Percentiles rank a stretch among this genome's conserved stretches.
phyloP scores from a whole-genome alignment of 352 stramenopile genomes.

The Pythium sp. region DNA sequence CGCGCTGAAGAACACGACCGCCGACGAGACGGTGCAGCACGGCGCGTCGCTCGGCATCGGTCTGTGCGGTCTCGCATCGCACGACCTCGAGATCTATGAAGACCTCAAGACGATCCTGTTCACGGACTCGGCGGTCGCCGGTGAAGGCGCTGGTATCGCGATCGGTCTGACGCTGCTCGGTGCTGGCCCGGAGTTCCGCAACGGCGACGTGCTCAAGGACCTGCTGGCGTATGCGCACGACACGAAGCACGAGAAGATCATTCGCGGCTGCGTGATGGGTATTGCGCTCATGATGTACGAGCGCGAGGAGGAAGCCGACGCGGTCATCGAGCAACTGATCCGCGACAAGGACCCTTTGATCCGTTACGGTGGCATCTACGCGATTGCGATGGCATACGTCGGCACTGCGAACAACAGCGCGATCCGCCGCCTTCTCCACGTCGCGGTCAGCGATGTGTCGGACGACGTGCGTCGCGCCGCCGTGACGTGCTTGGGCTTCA shows the following conservation, averaged over 20 bases:
- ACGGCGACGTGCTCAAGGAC: conserved; percentile 88
- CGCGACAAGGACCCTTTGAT: conserved; percentile 97
- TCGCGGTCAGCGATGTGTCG: conserved; percentile 98
- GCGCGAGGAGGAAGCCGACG: conserved; percentile 95
- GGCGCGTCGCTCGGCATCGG: conserved; percentile 97
- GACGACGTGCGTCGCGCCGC: conserved; percentile 98
- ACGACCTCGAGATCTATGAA: conserved; percentile 94
- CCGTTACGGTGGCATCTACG: conserved; percentile 98
- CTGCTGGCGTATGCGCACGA: conserved; percentile 97
- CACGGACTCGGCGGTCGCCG: conserved; percentile 97
- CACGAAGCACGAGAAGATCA: conserved; percentile 99
- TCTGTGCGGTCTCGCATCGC: conserved; percentile 94
- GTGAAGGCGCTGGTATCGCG: conserved; percentile 95
- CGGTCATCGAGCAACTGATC: conserved; percentile 96
- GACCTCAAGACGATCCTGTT: conserved; percentile 98
- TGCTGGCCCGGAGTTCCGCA: conserved; percentile 85
- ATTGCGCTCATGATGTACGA: conserved; percentile 99
- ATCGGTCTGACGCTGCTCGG: conserved; percentile 98
- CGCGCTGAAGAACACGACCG: conserved; percentile 77
- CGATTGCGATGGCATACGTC: conserved; percentile 96
- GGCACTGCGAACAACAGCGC: conserved; percentile 97
- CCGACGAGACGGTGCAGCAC: conserved; percentile 97
- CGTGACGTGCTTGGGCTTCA: conserved; percentile 97
- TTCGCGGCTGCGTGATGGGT: conserved; percentile 96
- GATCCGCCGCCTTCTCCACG: conserved; percentile 96